These are phyloP conservation scores for Cephalotrichum gorgonifer DNA, from an alignment of 2,329 filamentous ascomycete species.

Conservation along the genomic window DNA sequence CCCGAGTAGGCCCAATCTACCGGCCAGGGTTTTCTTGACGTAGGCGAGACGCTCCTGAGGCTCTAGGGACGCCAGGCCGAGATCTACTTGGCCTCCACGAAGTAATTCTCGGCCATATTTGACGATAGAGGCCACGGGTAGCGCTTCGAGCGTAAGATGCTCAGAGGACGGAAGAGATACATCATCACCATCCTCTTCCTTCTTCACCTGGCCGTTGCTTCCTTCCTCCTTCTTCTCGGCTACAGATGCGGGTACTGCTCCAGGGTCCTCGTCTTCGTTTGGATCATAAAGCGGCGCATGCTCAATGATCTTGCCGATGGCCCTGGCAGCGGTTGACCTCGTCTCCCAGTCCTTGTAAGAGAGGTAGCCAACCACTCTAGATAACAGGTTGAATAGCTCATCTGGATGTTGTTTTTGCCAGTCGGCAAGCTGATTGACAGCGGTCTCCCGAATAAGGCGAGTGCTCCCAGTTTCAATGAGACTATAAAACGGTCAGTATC, in stretches of 20 bases:
- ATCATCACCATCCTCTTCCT: constrained; percentile 50
- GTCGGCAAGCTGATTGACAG: constrained; percentile 91
- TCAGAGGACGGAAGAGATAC: constrained; percentile 17
- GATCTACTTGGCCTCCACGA: constrained; percentile 79
- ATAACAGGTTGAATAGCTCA: constrained; percentile 91
- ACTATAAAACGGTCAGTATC: constrained; percentile 34
- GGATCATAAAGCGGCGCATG: constrained; percentile 84
- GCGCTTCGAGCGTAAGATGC: constrained; percentile 54
- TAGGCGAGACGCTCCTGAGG: constrained; percentile 71
- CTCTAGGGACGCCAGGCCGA: constrained; percentile 69
- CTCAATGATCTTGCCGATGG: constrained; percentile 85
- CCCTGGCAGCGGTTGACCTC: constrained; percentile 82
- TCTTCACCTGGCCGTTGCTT: constrained; percentile 44
- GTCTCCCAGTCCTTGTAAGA: constrained; percentile 97
- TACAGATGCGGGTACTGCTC: constrained; percentile 6
- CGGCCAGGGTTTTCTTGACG: constrained; percentile 79
- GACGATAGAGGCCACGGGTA: constrained; percentile 72
- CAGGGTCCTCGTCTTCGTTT: constrained; percentile 56
- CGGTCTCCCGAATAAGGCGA: constrained; percentile 89
- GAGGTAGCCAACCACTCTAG: constrained; percentile 88
- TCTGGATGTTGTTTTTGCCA: constrained; percentile 97
- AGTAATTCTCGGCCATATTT: constrained; percentile 76
- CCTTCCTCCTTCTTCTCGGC: constrained; percentile 18
- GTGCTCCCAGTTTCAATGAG: constrained; percentile 97
- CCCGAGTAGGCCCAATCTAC: constrained; percentile 74